Evolutionary conservation across 1,284 basidiomycete genomes (phyloP).

Genomic region (Heterobasidion occidentale): DNA sequence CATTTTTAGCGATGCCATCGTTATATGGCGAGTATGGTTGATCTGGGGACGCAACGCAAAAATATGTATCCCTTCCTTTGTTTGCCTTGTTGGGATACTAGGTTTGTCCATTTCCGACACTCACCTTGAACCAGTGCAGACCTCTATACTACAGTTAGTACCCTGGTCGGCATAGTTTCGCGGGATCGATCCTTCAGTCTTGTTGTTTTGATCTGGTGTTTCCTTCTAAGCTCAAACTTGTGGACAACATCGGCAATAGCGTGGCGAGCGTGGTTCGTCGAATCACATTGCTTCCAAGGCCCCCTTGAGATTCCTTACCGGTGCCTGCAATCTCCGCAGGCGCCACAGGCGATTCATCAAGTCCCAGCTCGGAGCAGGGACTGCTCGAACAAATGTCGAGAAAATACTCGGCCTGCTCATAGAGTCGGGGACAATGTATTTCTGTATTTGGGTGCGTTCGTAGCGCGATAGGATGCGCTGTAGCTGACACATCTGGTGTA

Average conservation of each 20-base stretch:
- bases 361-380: neutral
- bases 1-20: too few relatives aligned
- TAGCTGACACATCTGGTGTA: neutral
- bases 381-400: neutral
- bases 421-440: constrained; percentile 8
- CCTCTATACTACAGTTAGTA: too few relatives aligned
- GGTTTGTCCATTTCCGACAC: too few relatives aligned
- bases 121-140: too few relatives aligned
- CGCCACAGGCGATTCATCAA: neutral
- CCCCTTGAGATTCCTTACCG: neutral
- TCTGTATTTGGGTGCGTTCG: constrained; percentile 4
- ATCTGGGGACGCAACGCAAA: too few relatives aligned
- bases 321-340: neutral
- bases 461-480: too few relatives aligned
- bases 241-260: neutral
- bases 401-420: constrained; percentile 4
- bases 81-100: too few relatives aligned
- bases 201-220: neutral
- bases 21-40: too few relatives aligned
- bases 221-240: neutral
- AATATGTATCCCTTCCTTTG: too few relatives aligned
- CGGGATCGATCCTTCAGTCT: too few relatives aligned
- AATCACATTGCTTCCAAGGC: neutral
- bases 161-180: too few relatives aligned
- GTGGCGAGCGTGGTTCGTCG: neutral